Conservation (phyloP, 768 basidiomycete genomes). For the Trametes gibbosa region DNA sequence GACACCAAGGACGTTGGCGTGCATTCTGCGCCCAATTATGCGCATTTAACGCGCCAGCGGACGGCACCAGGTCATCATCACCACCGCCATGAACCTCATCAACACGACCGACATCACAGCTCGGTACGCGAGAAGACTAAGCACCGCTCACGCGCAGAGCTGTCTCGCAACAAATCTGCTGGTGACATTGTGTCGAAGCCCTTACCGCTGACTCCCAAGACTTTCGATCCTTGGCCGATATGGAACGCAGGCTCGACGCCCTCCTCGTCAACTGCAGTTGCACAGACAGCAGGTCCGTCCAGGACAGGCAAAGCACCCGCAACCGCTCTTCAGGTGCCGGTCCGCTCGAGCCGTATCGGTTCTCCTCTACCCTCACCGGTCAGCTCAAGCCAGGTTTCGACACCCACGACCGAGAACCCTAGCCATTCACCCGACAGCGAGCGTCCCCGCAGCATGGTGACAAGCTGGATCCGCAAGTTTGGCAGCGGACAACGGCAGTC, state of each 20-base stretch:
- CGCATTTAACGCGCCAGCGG: conserved; percentile 12
- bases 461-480: conserved; percentile 14
- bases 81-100: conserved; percentile 23
- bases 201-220: conserved; percentile 2
- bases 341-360: conserved; percentile 21
- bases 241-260: conserved; percentile 10
- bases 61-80: conserved; percentile 23
- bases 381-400: conserved; percentile 25
- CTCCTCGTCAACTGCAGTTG: not conserved
- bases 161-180: conserved; percentile 22
- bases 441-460: conserved; percentile 23
- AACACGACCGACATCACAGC: not conserved
- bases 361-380: conserved; percentile 28
- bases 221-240: conserved; percentile 18
- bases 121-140: conserved; percentile 29
- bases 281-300: conserved; percentile 27
- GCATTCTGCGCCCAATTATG: conserved; percentile 31
- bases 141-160: conserved; percentile 20
- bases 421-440: conserved; percentile 21
- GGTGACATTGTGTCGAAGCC: conserved; percentile 19
- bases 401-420: conserved; percentile 13
- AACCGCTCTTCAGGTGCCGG: conserved; percentile 23
- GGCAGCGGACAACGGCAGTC: conserved; percentile 10
- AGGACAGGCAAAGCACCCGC: conserved; percentile 13
- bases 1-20: conserved; percentile 29